These are phyloP conservation scores for Pseudevernia furfuracea DNA, from an alignment of 495 filamentous ascomycete species.

Conservation along the genomic window DNA sequence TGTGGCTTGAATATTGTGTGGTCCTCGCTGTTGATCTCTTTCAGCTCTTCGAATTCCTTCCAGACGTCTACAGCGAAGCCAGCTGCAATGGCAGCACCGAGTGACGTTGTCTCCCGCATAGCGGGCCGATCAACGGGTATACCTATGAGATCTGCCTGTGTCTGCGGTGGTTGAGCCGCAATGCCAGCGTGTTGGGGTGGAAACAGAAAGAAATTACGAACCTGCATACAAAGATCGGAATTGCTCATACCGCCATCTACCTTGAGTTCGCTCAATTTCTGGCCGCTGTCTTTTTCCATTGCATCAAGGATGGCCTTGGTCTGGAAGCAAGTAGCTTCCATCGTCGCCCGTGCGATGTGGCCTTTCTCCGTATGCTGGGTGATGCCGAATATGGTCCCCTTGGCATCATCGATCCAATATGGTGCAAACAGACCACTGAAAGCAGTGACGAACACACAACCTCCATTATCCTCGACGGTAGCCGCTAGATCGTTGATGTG, in stretches of 20 bases:
- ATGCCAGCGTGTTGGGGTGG: neutral
- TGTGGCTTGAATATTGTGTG: slow-evolving; percentile 66
- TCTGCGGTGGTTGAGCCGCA: slow-evolving; percentile 37
- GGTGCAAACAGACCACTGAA: slow-evolving; percentile 95
- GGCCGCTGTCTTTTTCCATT: slow-evolving; percentile 85
- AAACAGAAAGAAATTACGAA: slow-evolving; percentile 31
- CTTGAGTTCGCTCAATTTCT: slow-evolving; percentile 65
- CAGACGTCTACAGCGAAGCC: slow-evolving; percentile 81
- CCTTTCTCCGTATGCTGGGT: slow-evolving; percentile 84
- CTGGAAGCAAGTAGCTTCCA: slow-evolving; percentile 93
- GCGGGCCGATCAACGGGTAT: slow-evolving; percentile 81
- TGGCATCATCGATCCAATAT: slow-evolving; percentile 97
- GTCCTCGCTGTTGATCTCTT: slow-evolving; percentile 66
- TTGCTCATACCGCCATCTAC: slow-evolving; percentile 95
- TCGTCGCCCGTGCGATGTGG: slow-evolving; percentile 87
- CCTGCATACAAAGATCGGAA: slow-evolving; percentile 91
- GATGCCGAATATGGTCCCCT: slow-evolving; percentile 83
- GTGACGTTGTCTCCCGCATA: slow-evolving; percentile 90
- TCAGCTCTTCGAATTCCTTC: slow-evolving; percentile 71
- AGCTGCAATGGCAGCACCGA: slow-evolving; percentile 90
- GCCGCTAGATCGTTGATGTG: slow-evolving; percentile 78
- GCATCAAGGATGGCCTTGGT: slow-evolving; percentile 91
- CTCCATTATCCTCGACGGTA: slow-evolving; percentile 80
- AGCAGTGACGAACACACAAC: slow-evolving; percentile 89
- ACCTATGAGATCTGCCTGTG: slow-evolving; percentile 82